Conservation (phyloP, 495 filamentous ascomycete species). For the Coniosporium apollinis region DNA sequence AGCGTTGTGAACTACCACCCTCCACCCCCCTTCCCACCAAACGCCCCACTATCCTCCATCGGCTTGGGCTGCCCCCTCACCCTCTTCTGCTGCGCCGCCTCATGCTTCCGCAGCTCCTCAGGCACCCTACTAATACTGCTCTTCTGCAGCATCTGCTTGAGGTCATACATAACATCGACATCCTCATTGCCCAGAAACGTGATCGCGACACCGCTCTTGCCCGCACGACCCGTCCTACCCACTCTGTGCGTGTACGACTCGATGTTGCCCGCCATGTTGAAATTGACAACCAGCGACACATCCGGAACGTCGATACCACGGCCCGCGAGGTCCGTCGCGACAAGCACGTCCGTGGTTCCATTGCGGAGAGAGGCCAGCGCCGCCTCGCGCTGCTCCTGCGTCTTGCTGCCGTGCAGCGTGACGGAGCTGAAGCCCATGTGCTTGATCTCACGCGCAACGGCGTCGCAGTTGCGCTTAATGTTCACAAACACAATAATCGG, state of each 20-base stretch:
- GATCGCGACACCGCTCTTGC: constrained; percentile 92
- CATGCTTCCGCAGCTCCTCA: constrained; percentile 85
- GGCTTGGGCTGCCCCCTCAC: neutral
- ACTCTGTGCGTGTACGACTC: constrained; percentile 97
- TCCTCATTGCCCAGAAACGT: constrained; percentile 94
- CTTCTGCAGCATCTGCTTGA: constrained; percentile 93
- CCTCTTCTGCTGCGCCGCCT: constrained; percentile 76
- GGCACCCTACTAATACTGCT: constrained; percentile 78
- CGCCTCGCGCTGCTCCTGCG: constrained; percentile 93
- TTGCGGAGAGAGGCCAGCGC: constrained; percentile 73
- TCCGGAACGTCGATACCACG: constrained; percentile 97
- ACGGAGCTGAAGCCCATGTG: constrained; percentile 82
- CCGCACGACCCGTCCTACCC: constrained; percentile 92
- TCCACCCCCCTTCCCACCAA: neutral
- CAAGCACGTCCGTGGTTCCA: constrained; percentile 71
- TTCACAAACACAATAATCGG: constrained; percentile 99
- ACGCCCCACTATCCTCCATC: neutral
- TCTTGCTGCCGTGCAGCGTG: constrained; percentile 88
- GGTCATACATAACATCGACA: constrained; percentile 82
- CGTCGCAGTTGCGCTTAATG: constrained; percentile 98
- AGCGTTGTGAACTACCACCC: no score
- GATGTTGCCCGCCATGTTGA: constrained; percentile 93
- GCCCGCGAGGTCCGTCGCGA: constrained; percentile 91
- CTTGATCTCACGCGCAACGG: constrained; percentile 88
- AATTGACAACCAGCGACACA: constrained; percentile 89